Conservation (phyloP, 768 basidiomycete genomes). For the Coprinopsis marcescibilis region DNA sequence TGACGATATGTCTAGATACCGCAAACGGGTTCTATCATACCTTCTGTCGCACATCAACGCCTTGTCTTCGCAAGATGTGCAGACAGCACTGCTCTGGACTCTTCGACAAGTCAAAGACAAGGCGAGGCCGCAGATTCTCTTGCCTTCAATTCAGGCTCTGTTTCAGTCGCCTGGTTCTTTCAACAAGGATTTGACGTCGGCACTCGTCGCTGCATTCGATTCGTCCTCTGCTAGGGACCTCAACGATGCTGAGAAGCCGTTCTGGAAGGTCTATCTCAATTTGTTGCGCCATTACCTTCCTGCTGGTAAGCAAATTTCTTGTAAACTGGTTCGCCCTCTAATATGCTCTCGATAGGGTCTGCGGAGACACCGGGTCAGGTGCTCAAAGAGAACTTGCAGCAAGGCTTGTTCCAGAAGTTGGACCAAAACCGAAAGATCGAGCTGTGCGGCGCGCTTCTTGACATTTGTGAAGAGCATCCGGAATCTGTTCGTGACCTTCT, state of each 20-base stretch:
- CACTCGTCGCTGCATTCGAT: conserved; percentile 50
- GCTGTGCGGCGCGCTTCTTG: conserved; percentile 52
- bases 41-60: conserved; percentile 74
- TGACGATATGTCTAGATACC: conserved; percentile 44
- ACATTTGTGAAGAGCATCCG: conserved; percentile 39
- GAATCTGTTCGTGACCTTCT: conserved; percentile 37
- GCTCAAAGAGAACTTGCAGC: conserved; percentile 41
- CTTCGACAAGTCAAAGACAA: conserved; percentile 42
- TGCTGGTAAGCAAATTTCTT: conserved; percentile 32
- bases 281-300: conserved; percentile 39
- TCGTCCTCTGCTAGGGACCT: conserved; percentile 36
- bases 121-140: conserved; percentile 45
- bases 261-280: conserved; percentile 49
- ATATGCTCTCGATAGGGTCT: conserved; percentile 27
- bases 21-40: conserved; percentile 66
- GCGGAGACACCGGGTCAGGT: conserved; percentile 32
- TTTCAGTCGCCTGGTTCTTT: conserved; percentile 11
- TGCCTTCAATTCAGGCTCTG: conserved; percentile 49
- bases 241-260: conserved; percentile 32
- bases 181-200: conserved; percentile 31
- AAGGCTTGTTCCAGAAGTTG: conserved; percentile 52
- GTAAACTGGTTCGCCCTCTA: neutral
- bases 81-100: conserved; percentile 47
- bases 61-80: conserved; percentile 41
- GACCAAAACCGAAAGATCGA: conserved; percentile 47